A percentile compares a stretch with the other conserved stretches of the same genome.
phyloP scores from a whole-genome alignment of 73 alveolate species.

The Paramecium pentaurelia region DNA sequence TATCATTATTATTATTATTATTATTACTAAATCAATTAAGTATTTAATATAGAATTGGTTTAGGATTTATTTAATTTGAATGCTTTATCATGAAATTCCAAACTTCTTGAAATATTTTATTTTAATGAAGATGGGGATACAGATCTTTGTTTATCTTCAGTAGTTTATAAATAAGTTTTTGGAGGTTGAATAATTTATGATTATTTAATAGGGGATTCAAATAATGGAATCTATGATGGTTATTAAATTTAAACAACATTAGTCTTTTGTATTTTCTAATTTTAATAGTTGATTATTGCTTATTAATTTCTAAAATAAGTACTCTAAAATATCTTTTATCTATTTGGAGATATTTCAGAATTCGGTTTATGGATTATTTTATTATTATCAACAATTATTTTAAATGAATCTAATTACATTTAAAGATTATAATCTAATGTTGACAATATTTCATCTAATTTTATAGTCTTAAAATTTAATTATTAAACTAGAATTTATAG shows the following conservation, averaged over 20 bases:
- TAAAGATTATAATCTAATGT: not conserved
- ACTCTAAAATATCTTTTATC: not conserved
- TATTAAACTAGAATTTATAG: not conserved
- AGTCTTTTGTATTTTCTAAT: not conserved
- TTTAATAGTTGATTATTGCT: not conserved
- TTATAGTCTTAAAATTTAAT: not conserved
- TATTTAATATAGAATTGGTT: not conserved
- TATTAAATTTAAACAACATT: not conserved
- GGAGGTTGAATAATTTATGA: not conserved
- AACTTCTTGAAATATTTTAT: not conserved
- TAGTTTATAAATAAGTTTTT: not conserved
- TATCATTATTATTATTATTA: not conserved
- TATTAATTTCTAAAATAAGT: not conserved
- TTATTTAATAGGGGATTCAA: not conserved
- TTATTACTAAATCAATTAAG: not conserved
- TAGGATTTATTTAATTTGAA: not conserved
- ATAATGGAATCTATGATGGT: not conserved
- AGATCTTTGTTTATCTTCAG: not conserved
- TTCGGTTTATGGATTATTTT: not conserved
- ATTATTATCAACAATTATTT: not conserved
- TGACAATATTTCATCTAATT: not conserved
- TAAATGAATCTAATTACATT: not conserved
- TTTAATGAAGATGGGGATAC: not conserved
- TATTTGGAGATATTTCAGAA: not conserved
- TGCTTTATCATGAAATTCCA: not conserved